These are phyloP conservation scores for Phycomyces blakesleeanus DNA, from an alignment of 192 early-diverging fungal species.

Conservation along the genomic window DNA sequence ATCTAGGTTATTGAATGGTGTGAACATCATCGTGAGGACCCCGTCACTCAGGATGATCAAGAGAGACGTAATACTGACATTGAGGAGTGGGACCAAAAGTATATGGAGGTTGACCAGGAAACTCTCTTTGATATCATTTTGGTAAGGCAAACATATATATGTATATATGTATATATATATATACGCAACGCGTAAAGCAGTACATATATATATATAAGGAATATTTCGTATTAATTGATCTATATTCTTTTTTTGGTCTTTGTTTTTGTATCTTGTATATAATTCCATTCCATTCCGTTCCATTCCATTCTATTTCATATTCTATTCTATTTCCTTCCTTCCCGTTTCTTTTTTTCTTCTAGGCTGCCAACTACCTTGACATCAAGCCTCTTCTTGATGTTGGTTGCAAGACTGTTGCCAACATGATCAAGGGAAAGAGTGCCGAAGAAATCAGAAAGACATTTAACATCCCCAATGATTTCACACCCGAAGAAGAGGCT, in stretches of 20 bases:
- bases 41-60: slow-evolving; percentile 47
- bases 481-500: slow-evolving; percentile 94
- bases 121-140: slow-evolving; percentile 79
- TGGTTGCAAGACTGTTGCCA: slow-evolving; percentile 97
- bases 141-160: slow-evolving; percentile 16
- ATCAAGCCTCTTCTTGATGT: slow-evolving; percentile 96
- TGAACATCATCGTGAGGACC: slow-evolving; percentile 71
- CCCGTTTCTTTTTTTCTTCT: slow-evolving; percentile 5
- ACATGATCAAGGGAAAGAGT: slow-evolving; percentile 94
- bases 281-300: neutral
- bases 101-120: slow-evolving; percentile 77
- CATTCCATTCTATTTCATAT: no score
- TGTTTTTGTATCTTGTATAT: no score
- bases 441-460: slow-evolving; percentile 91
- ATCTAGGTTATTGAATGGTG: slow-evolving; percentile 77
- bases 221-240: neutral
- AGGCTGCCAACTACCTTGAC: slow-evolving; percentile 88
- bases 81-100: slow-evolving; percentile 76
- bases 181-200: neutral
- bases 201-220: no score
- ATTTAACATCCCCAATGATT: slow-evolving; percentile 97
- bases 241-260: no score
- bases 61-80: slow-evolving; percentile 70
- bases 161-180: neutral
- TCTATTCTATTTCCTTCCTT: no score